Evolutionary conservation across 1,284 basidiomycete species (phyloP), one percentile per base, ranked within the genome.

Genomic region (Ustilago shanxiensis): DNA sequence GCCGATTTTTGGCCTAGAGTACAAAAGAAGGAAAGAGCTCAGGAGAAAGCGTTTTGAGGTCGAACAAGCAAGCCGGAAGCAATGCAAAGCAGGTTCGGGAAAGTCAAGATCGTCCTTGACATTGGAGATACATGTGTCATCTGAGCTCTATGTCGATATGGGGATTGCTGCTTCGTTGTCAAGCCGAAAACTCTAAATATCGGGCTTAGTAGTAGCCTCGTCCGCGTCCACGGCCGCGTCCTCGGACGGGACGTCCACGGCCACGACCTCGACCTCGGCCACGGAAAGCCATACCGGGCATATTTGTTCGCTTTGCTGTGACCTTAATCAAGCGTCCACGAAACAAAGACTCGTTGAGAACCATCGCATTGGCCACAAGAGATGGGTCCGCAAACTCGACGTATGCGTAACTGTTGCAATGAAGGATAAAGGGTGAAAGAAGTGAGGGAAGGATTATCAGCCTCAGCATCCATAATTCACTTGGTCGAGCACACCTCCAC

Each of bases 331-430:
- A 87, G 74, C 96, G 91, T 33, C 95, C 95, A 59, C 93, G 91
- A 90, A 99, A 98, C 81, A 96, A 88, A 33, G 93, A 95, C 83
- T 98, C 95, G 87, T 99, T 94, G 88, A 99, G 90, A n/a, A 95
- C 92, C 77, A 96, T 86, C 20, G 97, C 95, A 76, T 95, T 93
- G 80, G 95, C 93, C 63, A 99, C 93, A 77, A 94, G 91, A 64
- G 93, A 91, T n/a, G 95, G 90, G 82, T 98, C 95, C 79, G 97
- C 91, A 86, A 99, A 99, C 87, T 99, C 97, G 59, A 99, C 95
- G 88, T 99, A 99, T 58, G 96, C 96, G 88, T 93, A 99, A 53
- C 95, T 97, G 81, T 24, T 33, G 16, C 9, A n/a, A 20, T 10
- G 13, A 20, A 35, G 18, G 28, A 20, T 2, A 14, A 33, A 11